These are phyloP conservation scores for Gnaphalium uliginosum DNA, from an alignment of 129 eudicot species.

Conservation along the genomic window DNA sequence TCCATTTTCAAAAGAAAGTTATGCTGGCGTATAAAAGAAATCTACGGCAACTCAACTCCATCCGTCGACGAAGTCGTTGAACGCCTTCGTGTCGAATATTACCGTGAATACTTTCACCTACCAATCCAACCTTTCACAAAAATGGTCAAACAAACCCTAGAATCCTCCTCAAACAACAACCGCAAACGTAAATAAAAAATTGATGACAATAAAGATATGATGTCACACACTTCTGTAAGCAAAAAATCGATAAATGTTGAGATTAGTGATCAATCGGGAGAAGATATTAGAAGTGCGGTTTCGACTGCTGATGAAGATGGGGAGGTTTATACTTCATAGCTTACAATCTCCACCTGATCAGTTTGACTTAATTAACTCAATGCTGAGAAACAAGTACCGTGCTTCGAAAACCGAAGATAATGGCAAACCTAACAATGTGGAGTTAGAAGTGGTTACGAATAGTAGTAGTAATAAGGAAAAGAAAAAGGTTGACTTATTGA, in stretches of 20 bases:
- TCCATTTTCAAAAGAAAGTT: slow-evolving; percentile 37
- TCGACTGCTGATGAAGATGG: slow-evolving; percentile 52
- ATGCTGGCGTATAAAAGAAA: slow-evolving; percentile 50
- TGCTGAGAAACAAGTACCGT: slow-evolving; percentile 49
- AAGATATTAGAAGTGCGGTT: slow-evolving; percentile 34
- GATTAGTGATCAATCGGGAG: slow-evolving; percentile 37
- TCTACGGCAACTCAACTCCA: slow-evolving; percentile 28
- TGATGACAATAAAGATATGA: slow-evolving; percentile 4
- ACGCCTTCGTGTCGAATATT: no score
- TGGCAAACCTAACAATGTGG: no score
- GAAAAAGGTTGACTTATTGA: slow-evolving; percentile 36
- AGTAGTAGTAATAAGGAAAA: no score
- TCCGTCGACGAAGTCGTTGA: slow-evolving; percentile 47
- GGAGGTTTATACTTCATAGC: slow-evolving; percentile 49
- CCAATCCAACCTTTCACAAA: slow-evolving; percentile 51
- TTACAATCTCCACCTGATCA: no score
- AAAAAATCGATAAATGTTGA: slow-evolving; percentile 38
- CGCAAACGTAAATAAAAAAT: slow-evolving; percentile 11
- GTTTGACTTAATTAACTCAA: slow-evolving; percentile 68
- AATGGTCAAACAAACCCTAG: slow-evolving; percentile 37
- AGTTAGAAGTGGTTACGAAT: no score
- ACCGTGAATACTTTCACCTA: no score
- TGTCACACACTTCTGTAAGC: slow-evolving; percentile 22
- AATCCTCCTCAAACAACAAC: slow-evolving; percentile 6
- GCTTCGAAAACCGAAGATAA: slow-evolving; percentile 23